Base-by-base conservation (phyloP, 805 yeast species). In the Saturnispora zaruensis region DNA sequence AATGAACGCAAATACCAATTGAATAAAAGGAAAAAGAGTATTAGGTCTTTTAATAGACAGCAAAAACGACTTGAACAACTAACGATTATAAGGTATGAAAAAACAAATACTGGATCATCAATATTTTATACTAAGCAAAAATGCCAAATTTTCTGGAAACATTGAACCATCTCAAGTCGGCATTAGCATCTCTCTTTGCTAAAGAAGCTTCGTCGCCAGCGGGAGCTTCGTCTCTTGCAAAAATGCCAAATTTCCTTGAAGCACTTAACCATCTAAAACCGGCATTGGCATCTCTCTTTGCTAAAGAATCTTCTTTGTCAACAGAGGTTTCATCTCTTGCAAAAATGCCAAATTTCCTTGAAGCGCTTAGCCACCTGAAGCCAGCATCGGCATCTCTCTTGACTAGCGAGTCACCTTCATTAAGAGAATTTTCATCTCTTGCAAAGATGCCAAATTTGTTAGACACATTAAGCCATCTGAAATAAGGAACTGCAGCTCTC, bases 201-300 rank as follows among this genome's bases (percentile, higher is more conserved):
- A 20, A n/a, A 33, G 6, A n/a, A 26, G 6, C 28, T 16, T 23
- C 32, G 9, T 20, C 47, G 16, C 25, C 30, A 9, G 49, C 14
- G 9, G 44, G 21, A 16, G 23, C 40, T 46, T 46, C 49, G 20
- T 30, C 44, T 38, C 42, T 45, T 7, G 48, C 48, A 38, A 45
- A 45, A 9, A 45, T 45, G 20, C 48, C 48, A 40, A 45, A 45
- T 45, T 38, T 45, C 20, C 38, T 38, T 3, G 48, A 45, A 6
- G 38, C 48, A 20, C 38, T 37, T 34, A 26, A 37, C 48, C 48
- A 45, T 45, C 48, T 45, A 41, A 45, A 45, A 14, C 33, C 41
- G 7, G 47, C 33, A 23, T 23, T 11, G 16, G 47, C n/a, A n/a
- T n/a, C n/a, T n/a, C n/a, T n/a, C n/a, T n/a, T n/a, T n/a, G n/a